Base-by-base conservation (phyloP, 768 basidiomycete genomes). In the Lactarius deliciosus region DNA sequence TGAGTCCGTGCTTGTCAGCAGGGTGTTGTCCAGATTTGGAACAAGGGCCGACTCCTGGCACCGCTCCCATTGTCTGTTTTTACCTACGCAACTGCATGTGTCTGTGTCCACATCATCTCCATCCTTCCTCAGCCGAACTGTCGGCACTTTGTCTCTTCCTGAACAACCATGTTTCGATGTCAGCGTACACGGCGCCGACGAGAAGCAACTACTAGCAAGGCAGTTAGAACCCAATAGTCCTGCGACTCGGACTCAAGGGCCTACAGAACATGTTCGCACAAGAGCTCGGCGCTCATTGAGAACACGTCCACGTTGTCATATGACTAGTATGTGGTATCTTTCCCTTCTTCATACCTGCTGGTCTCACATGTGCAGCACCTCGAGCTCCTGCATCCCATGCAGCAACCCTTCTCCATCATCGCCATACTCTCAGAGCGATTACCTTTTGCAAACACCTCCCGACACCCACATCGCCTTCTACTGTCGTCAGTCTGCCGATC, bases 381-480 rank as follows among this genome's bases (percentile, higher is more conserved):
- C 3, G 94, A 97, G 74, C 82, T 96, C 1, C 81, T 96, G 13
- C 82, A 92, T 47, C 85, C 98, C n/a, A 82, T 98, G 0, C 87
- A 85, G 73, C 89, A 94, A 68, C 92, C 95, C 68, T 87, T 98
- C 13, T 96, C 92, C 64, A 94, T 98, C 9, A 87, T 96, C 66
- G 92, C 92, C 72, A 84, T 90, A 3, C 81, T 96, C 18, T 92
- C 92, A 0, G 91, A 95, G 53, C 81, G 87, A 88, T 92, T 0
- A 75, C 87, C 3, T 98, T 9, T 75, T 94, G 0, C 82, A 96
- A 60, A 91, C 91, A 0, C 83, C 98, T 5, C 89, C 96, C 63
- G 91, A 93, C 67, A 96, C 91, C 2, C 90, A 96, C 2, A 92
- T 98, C 32, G 89, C 98, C 45, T 98, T 78, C 82, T 98, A 43